These are phyloP conservation scores for Simplicillium sp. DNA, from an alignment of 2,329 filamentous ascomycete species.

Conservation along the genomic window DNA sequence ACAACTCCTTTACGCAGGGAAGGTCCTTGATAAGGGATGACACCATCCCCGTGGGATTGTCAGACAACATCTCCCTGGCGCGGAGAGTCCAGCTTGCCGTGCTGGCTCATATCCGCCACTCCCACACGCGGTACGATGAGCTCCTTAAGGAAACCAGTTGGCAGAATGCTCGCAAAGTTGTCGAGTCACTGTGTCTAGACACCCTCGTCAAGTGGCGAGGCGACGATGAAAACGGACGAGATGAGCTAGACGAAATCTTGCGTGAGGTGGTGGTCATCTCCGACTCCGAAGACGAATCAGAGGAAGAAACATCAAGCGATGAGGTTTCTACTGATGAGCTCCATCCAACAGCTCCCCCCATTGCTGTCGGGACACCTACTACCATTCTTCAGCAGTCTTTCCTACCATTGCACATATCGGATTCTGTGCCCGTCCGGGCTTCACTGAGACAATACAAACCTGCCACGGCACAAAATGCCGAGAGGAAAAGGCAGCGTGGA, in stretches of 20 bases:
- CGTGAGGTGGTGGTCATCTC: slow-evolving; percentile 58
- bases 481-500: slow-evolving; percentile 24
- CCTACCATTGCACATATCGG: not conserved
- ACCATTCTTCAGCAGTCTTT: not conserved
- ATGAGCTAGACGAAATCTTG: slow-evolving; percentile 58
- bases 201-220: slow-evolving; percentile 63
- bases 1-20: slow-evolving; percentile 55
- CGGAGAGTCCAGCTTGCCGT: slow-evolving; percentile 56
- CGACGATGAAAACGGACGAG: slow-evolving; percentile 58
- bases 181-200: slow-evolving; percentile 52
- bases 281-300: slow-evolving; percentile 42
- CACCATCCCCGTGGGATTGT: slow-evolving; percentile 45
- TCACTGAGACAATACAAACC: not conserved
- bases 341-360: slow-evolving; percentile 4
- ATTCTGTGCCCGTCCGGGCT: not conserved
- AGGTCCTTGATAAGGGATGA: slow-evolving; percentile 14
- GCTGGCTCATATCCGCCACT: slow-evolving; percentile 57
- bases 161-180: slow-evolving; percentile 49
- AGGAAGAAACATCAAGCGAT: slow-evolving; percentile 24
- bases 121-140: slow-evolving; percentile 56
- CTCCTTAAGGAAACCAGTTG: slow-evolving; percentile 49
- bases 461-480: not conserved
- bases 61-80: slow-evolving; percentile 44
- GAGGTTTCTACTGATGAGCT: slow-evolving; percentile 16
- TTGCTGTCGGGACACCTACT: not conserved